Evolutionary conservation across 2,329 filamentous ascomycete species (phyloP).

Genomic region (Fusarium abutilonis): DNA sequence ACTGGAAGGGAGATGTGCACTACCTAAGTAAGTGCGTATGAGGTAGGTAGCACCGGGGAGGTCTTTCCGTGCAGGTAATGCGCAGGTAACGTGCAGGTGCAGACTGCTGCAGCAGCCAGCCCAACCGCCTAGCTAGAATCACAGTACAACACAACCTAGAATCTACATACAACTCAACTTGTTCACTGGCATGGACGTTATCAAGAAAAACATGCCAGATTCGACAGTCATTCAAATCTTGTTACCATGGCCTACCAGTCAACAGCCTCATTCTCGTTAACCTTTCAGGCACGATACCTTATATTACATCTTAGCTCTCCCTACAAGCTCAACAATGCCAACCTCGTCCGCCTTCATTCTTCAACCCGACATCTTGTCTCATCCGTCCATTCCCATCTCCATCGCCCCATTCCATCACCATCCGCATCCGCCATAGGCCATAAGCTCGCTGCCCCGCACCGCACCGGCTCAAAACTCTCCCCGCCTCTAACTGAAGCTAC

Average conservation of each 20-base stretch:
- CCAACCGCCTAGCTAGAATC: slow-evolving; percentile 3
- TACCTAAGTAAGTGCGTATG: background rate
- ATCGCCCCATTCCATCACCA: slow-evolving; percentile 32
- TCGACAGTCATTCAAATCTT: background rate
- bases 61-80: slow-evolving; percentile 19
- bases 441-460: slow-evolving; percentile 31
- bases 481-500: slow-evolving; percentile 26
- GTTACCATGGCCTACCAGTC: background rate
- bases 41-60: slow-evolving; percentile 15
- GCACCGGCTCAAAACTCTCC: slow-evolving; percentile 32
- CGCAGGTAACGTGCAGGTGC: slow-evolving; percentile 6
- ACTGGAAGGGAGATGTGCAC: background rate
- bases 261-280: background rate
- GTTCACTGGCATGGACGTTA: no score
- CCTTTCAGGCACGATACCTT: no score
- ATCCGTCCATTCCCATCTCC: slow-evolving; percentile 29
- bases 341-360: slow-evolving; percentile 35
- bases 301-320: background rate
- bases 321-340: slow-evolving; percentile 10
- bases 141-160: no score
- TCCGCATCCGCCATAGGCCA: slow-evolving; percentile 26
- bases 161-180: no score
- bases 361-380: slow-evolving; percentile 13
- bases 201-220: background rate
- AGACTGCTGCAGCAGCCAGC: slow-evolving; percentile 6